Evolutionary conservation across 2,329 filamentous ascomycete species (phyloP).

Genomic region (Clonostachys sp.): DNA sequence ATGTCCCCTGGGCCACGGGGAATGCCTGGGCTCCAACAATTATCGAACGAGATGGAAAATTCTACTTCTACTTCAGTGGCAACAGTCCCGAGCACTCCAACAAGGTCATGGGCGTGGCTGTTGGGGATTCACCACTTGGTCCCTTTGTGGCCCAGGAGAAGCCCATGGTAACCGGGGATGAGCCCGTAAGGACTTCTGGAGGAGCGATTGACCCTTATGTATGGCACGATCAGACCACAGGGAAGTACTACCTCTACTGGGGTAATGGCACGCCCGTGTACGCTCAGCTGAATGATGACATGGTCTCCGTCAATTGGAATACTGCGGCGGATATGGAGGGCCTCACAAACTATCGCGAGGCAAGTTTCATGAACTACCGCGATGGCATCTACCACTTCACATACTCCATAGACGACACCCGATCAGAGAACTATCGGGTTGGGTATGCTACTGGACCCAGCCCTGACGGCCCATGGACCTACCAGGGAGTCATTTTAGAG

Average conservation of each 20-base stretch:
- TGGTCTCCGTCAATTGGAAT: conserved; percentile 33
- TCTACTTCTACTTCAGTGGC: conserved; percentile 59
- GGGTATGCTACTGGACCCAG: conserved; percentile 36
- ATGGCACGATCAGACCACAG: conserved; percentile 54
- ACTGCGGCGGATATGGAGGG: conserved; percentile 25
- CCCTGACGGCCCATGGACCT: conserved; percentile 35
- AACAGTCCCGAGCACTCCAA: conserved; percentile 47
- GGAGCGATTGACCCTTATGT: conserved; percentile 56
- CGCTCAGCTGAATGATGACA: conserved; percentile 37
- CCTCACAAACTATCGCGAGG: conserved; percentile 33
- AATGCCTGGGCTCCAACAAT: conserved; percentile 66
- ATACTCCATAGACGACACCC: conserved; percentile 41
- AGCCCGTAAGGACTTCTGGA: conserved; percentile 24
- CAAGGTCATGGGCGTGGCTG: conserved; percentile 58
- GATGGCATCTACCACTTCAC: conserved; percentile 40
- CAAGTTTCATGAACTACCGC: conserved; percentile 34
- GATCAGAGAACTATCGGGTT: conserved; percentile 37
- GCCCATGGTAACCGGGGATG: conserved; percentile 53
- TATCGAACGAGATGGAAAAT: conserved; percentile 53
- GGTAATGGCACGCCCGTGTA: conserved; percentile 39
- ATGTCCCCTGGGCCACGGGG: conserved; percentile 61
- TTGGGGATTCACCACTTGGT: conserved; percentile 49
- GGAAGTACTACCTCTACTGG: conserved; percentile 58
- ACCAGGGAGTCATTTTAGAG: conserved; percentile 34
- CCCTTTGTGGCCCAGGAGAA: conserved; percentile 51